Percentiles rank a stretch among this genome's conserved stretches.
Evolutionary conservation across 805 yeast genomes (phyloP).

Genomic region (Sugiyamaella mastotermitis): DNA sequence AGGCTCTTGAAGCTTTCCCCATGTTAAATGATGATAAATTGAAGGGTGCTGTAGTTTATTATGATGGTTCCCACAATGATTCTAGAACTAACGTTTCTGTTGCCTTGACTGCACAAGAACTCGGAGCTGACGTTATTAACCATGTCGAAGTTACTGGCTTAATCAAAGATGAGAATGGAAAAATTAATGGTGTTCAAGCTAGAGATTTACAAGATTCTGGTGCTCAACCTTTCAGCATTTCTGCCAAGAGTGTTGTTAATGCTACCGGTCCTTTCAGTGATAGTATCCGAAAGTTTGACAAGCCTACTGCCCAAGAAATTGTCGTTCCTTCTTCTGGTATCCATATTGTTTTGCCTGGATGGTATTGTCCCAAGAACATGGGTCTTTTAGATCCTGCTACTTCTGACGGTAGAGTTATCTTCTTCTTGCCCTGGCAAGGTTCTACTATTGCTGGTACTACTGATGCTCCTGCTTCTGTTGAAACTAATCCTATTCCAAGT

Average conservation of each 20-base stretch:
- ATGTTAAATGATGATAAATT: constrained; percentile 72
- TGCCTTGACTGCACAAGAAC: constrained; percentile 77
- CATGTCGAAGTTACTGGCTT: constrained; percentile 77
- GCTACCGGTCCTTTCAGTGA: constrained; percentile 96
- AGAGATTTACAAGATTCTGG: constrained; percentile 52
- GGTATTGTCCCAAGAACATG: constrained; percentile 78
- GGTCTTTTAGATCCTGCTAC: constrained; percentile 91
- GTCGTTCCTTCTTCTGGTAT: constrained; percentile 95
- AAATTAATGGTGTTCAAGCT: constrained; percentile 71
- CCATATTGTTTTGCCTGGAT: constrained; percentile 87
- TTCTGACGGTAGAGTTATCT: constrained; percentile 92
- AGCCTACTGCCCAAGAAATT: constrained; percentile 51
- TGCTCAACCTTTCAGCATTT: constrained; percentile 51
- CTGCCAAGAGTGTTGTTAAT: constrained; percentile 72
- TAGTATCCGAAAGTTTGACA: constrained; percentile 78
- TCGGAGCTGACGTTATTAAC: constrained; percentile 87
- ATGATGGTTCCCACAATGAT: constrained; percentile 93
- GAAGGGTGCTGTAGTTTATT: constrained; percentile 89
- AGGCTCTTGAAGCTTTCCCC: constrained; percentile 73
- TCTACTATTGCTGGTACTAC: constrained; percentile 95
- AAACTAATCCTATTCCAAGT: constrained; percentile 62
- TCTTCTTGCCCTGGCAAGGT: constrained; percentile 97
- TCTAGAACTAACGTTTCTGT: constrained; percentile 82
- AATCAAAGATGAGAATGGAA: constrained; percentile 52
- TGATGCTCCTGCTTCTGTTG: constrained; percentile 60